These are phyloP conservation scores for Verticillium isaacii DNA, from an alignment of 2,329 filamentous ascomycete genomes.

Conservation along the genomic window DNA sequence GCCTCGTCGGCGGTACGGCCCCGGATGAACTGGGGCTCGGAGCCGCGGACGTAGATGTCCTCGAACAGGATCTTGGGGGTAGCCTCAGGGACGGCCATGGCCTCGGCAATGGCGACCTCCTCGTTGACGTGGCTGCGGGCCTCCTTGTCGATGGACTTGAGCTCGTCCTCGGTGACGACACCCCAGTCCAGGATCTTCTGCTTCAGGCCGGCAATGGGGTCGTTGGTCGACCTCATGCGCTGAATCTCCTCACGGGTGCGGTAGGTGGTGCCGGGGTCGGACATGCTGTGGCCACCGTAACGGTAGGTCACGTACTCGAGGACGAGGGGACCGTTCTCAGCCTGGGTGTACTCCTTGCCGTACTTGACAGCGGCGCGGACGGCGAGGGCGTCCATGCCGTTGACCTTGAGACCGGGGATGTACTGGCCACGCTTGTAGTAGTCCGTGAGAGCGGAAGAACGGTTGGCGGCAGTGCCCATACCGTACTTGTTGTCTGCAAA, in stretches of 20 bases:
- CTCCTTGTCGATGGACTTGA: slow-evolving; percentile 94
- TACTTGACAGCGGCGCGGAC: slow-evolving; percentile 95
- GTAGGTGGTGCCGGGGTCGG: slow-evolving; percentile 98
- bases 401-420: slow-evolving; percentile 98
- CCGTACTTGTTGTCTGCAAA: slow-evolving; percentile 96
- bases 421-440: slow-evolving; percentile 99
- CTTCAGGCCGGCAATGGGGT: slow-evolving; percentile 97
- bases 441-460: slow-evolving; percentile 92
- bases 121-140: slow-evolving; percentile 79
- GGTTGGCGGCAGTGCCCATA: slow-evolving; percentile 95
- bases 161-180: slow-evolving; percentile 85
- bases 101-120: slow-evolving; percentile 87
- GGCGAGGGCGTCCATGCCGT: slow-evolving; percentile 98
- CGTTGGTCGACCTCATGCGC: slow-evolving; percentile 98
- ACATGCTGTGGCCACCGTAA: slow-evolving; percentile 99
- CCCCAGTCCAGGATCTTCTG: slow-evolving; percentile 97
- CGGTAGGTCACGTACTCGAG: slow-evolving; percentile 99
- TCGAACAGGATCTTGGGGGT: slow-evolving; percentile 84
- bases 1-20: slow-evolving; percentile 90
- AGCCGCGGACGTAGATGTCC: slow-evolving; percentile 90
- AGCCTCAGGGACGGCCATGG: slow-evolving; percentile 75
- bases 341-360: slow-evolving; percentile 79
- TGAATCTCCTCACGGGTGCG: slow-evolving; percentile 98
- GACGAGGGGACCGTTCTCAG: slow-evolving; percentile 88
- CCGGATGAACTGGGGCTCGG: slow-evolving; percentile 82